These are phyloP conservation scores for Stenocarpella maydis DNA, from an alignment of 2,329 filamentous ascomycete species.

Conservation along the genomic window DNA sequence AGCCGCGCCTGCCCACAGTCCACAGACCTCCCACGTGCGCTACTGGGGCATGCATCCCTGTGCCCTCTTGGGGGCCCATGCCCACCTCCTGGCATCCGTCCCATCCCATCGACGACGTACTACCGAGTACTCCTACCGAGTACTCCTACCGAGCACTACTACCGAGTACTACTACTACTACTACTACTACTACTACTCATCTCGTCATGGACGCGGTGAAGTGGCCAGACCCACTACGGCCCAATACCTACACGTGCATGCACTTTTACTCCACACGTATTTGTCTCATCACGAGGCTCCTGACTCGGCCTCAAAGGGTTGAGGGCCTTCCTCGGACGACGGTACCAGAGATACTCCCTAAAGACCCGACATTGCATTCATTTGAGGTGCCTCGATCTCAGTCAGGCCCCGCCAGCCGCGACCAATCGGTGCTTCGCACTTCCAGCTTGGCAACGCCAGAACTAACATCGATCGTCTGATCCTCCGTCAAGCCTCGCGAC, in stretches of 20 bases:
- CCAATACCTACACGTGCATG: no score
- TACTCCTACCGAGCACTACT: no score
- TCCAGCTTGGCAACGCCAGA: not conserved
- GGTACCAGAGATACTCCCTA: not conserved
- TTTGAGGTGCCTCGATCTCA: not conserved
- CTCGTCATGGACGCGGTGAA: not conserved
- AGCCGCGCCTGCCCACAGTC: constrained; percentile 14
- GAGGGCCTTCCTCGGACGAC: not conserved
- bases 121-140: no score
- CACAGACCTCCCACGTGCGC: no score
- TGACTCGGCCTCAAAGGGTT: not conserved
- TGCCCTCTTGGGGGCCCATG: no score
- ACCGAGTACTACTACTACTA: not conserved
- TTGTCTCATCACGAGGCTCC: not conserved
- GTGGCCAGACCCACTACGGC: not conserved
- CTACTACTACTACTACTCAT: no score
- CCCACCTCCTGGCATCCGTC: not conserved
- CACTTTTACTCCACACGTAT: not conserved
- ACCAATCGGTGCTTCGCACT: constrained; percentile 4
- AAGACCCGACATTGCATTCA: not conserved
- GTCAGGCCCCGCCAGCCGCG: not conserved
- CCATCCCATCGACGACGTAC: constrained; percentile 10
- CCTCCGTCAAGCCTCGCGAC: constrained; percentile 8
- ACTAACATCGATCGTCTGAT: constrained; percentile 12
- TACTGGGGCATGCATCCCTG: no score